These are phyloP conservation scores for Cystobasidium sp. DNA, from an alignment of 1,284 basidiomycete genomes.

Conservation along the genomic window DNA sequence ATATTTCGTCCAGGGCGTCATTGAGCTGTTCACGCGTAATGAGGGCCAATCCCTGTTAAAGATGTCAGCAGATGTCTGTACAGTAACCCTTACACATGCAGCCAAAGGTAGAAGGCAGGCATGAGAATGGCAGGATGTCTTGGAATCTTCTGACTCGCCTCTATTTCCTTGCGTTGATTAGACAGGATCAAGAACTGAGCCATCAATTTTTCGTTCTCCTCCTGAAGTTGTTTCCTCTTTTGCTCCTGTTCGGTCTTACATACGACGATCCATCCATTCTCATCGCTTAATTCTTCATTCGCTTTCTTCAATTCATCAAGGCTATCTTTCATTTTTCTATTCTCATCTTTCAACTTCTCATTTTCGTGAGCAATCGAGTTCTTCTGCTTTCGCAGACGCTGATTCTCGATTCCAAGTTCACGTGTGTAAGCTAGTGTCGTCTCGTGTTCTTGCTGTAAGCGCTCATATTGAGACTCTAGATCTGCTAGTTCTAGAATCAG, in stretches of 20 bases:
- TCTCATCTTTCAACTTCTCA: conserved; percentile 3
- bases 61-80: neutral
- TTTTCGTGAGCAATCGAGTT: conserved; percentile 7
- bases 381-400: conserved; percentile 17
- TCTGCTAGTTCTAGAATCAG: neutral
- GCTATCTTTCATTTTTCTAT: neutral
- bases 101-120: neutral
- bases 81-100: neutral
- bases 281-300: conserved; percentile 21
- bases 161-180: conserved; percentile 27
- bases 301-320: conserved; percentile 8
- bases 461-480: conserved; percentile 6
- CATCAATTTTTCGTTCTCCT: conserved; percentile 15
- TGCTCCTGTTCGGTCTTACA: conserved; percentile 27
- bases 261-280: conserved; percentile 25
- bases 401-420: neutral
- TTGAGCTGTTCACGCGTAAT: conserved; percentile 29
- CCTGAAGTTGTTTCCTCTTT: conserved; percentile 13
- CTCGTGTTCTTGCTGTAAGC: conserved; percentile 14
- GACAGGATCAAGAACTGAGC: conserved; percentile 8
- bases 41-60: conserved; percentile 2
- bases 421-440: neutral
- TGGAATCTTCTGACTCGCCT: too few species aligned
- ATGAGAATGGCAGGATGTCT: too few species aligned
- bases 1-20: conserved; percentile 28